Conservation (phyloP, 352 stramenopile species). For the Phytophthora tentaculata region DNA sequence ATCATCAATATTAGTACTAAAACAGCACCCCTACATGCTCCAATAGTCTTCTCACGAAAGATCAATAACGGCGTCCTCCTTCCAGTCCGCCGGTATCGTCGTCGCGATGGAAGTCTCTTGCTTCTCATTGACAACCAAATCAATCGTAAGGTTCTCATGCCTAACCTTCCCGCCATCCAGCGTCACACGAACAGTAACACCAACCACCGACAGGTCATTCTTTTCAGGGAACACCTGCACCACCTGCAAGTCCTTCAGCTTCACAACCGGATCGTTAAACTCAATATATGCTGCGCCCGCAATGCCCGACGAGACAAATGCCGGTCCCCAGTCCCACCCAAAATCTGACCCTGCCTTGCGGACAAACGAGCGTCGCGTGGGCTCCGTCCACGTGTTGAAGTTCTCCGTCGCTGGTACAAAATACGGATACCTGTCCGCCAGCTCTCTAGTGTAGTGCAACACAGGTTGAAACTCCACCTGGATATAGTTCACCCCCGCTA, state of each 20-base stretch:
- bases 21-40: not conserved
- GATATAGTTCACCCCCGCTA: constrained; percentile 52
- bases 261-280: constrained; percentile 20
- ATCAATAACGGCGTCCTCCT: constrained; percentile 29
- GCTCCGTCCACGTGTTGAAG: constrained; percentile 83
- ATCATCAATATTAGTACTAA: constrained; percentile 8
- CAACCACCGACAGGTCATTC: constrained; percentile 45
- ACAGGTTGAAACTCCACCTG: constrained; percentile 63
- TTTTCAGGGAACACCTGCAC: constrained; percentile 44
- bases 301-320: constrained; percentile 72
- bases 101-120: constrained; percentile 22
- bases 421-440: constrained; percentile 76
- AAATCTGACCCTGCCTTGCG: constrained; percentile 89
- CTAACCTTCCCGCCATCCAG: constrained; percentile 32
- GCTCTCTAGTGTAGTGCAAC: constrained; percentile 54
- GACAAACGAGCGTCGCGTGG: constrained; percentile 78
- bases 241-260: constrained; percentile 51
- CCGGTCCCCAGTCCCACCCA: constrained; percentile 89
- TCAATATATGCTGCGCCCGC: constrained; percentile 59
- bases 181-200: constrained; percentile 48
- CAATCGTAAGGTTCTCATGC: constrained; percentile 54
- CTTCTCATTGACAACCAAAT: constrained; percentile 52
- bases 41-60: constrained; percentile 37
- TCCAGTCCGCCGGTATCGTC: constrained; percentile 29
- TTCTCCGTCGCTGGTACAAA: constrained; percentile 77